Base-by-base conservation (phyloP, 257 asterid genomes). In the Fraxinus anomala region DNA sequence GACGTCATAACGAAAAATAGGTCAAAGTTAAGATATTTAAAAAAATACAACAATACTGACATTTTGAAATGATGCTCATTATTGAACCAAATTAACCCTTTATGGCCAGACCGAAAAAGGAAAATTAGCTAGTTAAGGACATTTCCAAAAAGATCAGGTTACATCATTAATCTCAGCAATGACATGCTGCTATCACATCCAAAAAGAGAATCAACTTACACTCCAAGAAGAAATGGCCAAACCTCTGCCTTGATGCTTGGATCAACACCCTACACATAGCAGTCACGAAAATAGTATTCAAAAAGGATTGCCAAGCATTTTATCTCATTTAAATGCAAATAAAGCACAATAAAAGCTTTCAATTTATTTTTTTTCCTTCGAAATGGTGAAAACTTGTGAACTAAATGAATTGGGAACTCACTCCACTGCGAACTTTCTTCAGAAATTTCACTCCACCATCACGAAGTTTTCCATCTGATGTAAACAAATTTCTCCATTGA, bases 221-320 rank as follows among this genome's bases (percentile, higher is more conserved):
- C 96, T 89, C 97, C 98, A 31, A 94, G 97, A 34, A 94, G 98
- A 82, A 94, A 92, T 59, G 98, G 97, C 97, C 98, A 92, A 72
- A 91, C 97, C 86, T 91, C 97, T 61, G 89, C 91, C 84, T 97
- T 85, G 78, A 94, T 92, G 85, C 89, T 88, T 74, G 97, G 93
- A 86, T 94, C 96, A 76, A 90, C 90, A 74, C 98, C 98, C 98
- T 94, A 82, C 85, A 87, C 21, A 77, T 70, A 82, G 73, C 73
- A 75, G 36, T 47, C 3, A 73, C 11, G 44, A 42, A 68, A 63
- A 77, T 78, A 73, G 70, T 65, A 33, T 71, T 56, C 69, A 49
- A 63, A 42, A 54, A 24, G 39, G 47, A 11, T 37, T 72, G 24
- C 71, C 16, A n/a, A 82, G 76, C 21, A 65, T 19, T 73, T 74